Percentiles rank a stretch among this genome's conserved stretches.
Evolutionary conservation across 2,329 filamentous ascomycete species (phyloP).

Genomic region (Diplodia sapinea): DNA sequence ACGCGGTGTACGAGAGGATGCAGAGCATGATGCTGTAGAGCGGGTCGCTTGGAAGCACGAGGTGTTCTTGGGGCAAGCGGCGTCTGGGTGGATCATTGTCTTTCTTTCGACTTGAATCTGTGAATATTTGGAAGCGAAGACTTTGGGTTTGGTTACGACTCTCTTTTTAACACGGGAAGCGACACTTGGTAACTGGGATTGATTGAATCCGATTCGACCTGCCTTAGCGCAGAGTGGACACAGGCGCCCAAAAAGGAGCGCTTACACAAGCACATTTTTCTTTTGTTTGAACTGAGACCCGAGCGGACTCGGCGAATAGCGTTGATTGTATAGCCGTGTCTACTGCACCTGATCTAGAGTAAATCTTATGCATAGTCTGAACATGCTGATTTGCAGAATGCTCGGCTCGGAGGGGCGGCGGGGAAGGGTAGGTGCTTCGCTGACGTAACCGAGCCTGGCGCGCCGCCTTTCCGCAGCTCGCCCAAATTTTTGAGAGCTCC

Average conservation of each 20-base stretch:
- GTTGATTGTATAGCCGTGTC: constrained; percentile 15
- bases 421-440: background rate
- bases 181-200: constrained; percentile 3
- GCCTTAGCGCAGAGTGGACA: constrained; percentile 23
- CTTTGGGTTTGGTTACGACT: constrained; percentile 26
- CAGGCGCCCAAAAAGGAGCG: constrained; percentile 20
- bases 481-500: constrained; percentile 18
- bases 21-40: constrained; percentile 43
- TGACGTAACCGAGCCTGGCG: constrained; percentile 23
- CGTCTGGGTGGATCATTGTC: constrained; percentile 10
- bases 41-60: background rate
- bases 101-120: constrained; percentile 22
- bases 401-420: background rate
- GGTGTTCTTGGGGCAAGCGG: constrained; percentile 9
- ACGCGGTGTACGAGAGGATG: constrained; percentile 43
- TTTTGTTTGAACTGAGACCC: background rate
- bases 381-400: background rate
- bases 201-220: constrained; percentile 11
- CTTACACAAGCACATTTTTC: constrained; percentile 27
- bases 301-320: background rate
- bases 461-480: constrained; percentile 4
- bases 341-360: constrained; percentile 20
- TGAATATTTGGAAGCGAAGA: constrained; percentile 29
- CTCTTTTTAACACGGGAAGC: constrained; percentile 29
- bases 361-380: constrained; percentile 5